Evolutionary conservation across 2,329 filamentous ascomycete species (phyloP).

Genomic region (Diaporthe longicolla): DNA sequence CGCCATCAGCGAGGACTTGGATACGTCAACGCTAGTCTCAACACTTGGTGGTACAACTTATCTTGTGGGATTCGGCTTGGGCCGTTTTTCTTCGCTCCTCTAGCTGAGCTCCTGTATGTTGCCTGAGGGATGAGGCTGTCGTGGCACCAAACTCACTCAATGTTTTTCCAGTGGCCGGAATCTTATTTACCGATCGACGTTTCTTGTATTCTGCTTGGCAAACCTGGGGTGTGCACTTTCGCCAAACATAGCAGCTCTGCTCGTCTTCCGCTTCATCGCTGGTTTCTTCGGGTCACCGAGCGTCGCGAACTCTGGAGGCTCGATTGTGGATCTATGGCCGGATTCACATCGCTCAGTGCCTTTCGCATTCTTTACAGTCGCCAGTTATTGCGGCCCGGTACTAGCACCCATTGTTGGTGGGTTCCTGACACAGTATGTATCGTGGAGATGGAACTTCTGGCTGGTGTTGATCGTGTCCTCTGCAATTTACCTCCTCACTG

Average conservation of each 20-base stretch:
- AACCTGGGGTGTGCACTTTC: neutral
- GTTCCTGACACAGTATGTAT: neutral
- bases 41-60: neutral
- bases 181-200: neutral
- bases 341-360: neutral
- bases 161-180: neutral
- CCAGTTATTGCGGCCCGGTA: neutral
- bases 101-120: neutral
- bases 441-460: neutral
- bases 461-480: neutral
- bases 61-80: conserved; percentile 3
- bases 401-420: neutral
- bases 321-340: neutral
- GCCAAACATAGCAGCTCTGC: neutral
- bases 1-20: neutral
- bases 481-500: neutral
- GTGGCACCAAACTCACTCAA: no score
- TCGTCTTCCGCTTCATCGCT: neutral
- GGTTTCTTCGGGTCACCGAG: neutral
- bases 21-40: neutral
- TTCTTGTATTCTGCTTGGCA: neutral
- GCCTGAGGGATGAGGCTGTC: no score
- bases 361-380: neutral
- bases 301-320: neutral
- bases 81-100: neutral